These are phyloP conservation scores for Yarrowia yakushimensis DNA, from an alignment of 805 yeast genomes.

Conservation along the genomic window DNA sequence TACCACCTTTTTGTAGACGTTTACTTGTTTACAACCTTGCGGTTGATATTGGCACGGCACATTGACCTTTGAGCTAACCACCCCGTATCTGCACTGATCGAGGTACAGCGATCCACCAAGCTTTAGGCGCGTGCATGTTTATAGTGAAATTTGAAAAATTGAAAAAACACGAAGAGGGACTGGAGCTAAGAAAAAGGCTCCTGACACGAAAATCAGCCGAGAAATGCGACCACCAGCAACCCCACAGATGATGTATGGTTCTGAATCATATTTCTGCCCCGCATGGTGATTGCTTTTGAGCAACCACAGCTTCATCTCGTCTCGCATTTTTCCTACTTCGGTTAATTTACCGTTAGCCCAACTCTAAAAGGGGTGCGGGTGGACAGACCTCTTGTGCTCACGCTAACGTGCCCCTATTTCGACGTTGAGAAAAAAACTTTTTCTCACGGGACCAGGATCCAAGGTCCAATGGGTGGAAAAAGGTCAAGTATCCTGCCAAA, in stretches of 20 bases:
- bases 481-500: too few species aligned
- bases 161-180: too few species aligned
- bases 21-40: too few species aligned
- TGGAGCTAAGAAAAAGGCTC: too few species aligned
- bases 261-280: neutral
- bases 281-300: neutral
- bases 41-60: neutral
- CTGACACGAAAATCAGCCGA: too few species aligned
- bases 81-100: conserved; percentile 5
- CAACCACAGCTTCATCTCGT: neutral
- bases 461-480: too few species aligned
- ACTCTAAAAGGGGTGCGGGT: neutral
- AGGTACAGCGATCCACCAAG: neutral
- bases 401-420: conserved; percentile 6
- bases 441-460: neutral
- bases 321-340: conserved; percentile 11
- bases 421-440: neutral
- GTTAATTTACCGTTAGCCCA: neutral
- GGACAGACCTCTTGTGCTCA: neutral
- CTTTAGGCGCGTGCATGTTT: neutral
- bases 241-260: neutral
- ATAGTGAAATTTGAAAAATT: too few species aligned
- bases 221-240: too few species aligned
- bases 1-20: too few species aligned
- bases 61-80: neutral